Conservation (phyloP, 2,329 filamentous ascomycete genomes). For the Penicillium italicum region DNA sequence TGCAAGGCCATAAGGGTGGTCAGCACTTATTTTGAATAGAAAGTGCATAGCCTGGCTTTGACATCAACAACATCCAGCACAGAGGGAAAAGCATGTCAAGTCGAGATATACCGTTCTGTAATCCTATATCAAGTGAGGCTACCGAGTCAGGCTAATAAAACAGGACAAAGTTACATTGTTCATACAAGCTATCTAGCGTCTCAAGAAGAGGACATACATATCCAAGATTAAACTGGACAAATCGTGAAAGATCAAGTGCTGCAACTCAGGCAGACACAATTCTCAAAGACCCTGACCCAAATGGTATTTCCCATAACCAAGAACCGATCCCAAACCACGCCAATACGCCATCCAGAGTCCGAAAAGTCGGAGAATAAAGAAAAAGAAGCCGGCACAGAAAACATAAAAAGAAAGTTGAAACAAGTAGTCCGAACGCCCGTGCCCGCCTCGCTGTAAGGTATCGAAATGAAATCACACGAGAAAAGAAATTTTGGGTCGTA, state of each 20-base stretch:
- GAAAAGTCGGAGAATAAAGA: background rate
- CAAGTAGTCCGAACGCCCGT: constrained; percentile 21
- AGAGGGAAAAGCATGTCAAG: background rate
- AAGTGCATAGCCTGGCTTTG: background rate
- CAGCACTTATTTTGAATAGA: constrained; percentile 6
- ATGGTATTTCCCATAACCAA: constrained; percentile 24
- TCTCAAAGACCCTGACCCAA: constrained; percentile 8
- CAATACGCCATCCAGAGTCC: constrained; percentile 20
- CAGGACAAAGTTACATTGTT: constrained; percentile 16
- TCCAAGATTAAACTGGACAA: constrained; percentile 21
- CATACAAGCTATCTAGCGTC: constrained; percentile 21
- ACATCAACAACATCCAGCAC: background rate
- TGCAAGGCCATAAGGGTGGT: constrained; percentile 30
- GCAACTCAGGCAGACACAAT: constrained; percentile 14
- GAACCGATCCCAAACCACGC: constrained; percentile 17
- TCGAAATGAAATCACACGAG: constrained; percentile 20
- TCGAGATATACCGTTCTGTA: background rate
- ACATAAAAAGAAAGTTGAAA: constrained; percentile 10
- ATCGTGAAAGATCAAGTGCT: constrained; percentile 17
- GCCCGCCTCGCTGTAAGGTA: constrained; percentile 10
- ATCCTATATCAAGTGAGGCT: background rate
- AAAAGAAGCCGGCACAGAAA: constrained; percentile 11
- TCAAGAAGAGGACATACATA: constrained; percentile 7
- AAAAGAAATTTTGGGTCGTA: constrained; percentile 25
- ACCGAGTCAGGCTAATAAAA: background rate